Base-by-base conservation (phyloP, 257 asterid genomes). In the Nicotiana benthamiana region DNA sequence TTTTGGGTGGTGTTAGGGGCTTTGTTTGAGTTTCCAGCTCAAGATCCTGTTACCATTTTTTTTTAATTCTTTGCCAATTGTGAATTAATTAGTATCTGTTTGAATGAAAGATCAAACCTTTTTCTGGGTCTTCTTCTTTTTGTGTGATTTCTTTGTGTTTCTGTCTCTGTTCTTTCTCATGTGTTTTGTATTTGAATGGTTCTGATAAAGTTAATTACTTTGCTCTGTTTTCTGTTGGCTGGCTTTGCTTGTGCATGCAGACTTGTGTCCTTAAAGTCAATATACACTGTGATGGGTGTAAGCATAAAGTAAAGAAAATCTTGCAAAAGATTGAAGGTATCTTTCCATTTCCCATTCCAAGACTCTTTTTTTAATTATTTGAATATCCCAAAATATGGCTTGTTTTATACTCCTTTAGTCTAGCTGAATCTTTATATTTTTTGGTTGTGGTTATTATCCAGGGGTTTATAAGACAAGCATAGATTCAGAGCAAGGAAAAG, bases 251-350 rank as follows among this genome's bases (percentile, higher is more conserved):
- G 90, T 88, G 56, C 89, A 46, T 86, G 89, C 97, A 94, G 98
- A 95, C 97, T 80, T 95, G 97, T 89, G 97, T 88, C 18, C 97
- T 95, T 43, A 95, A 93, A 83, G 97, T 95, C 90, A 91, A 92
- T 85, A 93, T 95, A 79, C 98, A 95, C 92, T 93, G 98, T 83
- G 98, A 95, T 83, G 98, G 97, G 0, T 95, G 98, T 86, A 95
- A 92, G 87, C 90, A 89, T 4, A 92, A 92, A 85, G 98, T 94
- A 63, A 94, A 94, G 93, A 94, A 94, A 86, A 94, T 91, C 89
- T 82, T 94, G 89, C 97, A 94, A 88, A 94, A 93, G 89, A 93
- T 94, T 86, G 98, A 94, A 54, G 98, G 98, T 93, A 88, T 76
- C 46, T 11, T 52, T 57, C 53, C 27, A 24, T 43, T 22, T 46